A percentile compares a stretch with the other conserved stretches of the same genome.
phyloP scores from a whole-genome alignment of 495 filamentous ascomycete genomes.

The Extremus antarcticus region DNA sequence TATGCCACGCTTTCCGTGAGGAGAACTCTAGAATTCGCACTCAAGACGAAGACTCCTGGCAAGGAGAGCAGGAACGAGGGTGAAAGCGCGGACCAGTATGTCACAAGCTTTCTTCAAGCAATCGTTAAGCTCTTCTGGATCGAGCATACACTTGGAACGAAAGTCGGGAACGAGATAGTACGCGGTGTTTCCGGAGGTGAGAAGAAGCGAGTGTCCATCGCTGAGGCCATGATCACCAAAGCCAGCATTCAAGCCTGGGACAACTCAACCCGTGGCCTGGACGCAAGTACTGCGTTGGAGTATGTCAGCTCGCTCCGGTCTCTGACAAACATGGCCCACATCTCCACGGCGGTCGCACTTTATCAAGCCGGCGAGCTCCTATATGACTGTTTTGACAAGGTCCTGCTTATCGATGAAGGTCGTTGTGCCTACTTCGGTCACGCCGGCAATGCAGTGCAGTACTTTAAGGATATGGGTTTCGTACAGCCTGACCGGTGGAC shows the following conservation, averaged over 20 bases:
- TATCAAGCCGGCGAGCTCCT: conserved; percentile 64
- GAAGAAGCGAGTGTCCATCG: conserved; percentile 61
- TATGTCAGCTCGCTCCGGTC: conserved; percentile 53
- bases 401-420: conserved; percentile 57
- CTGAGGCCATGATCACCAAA: conserved; percentile 57
- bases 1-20: conserved; percentile 53
- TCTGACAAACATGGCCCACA: conserved; percentile 50
- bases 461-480: conserved; percentile 47
- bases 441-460: conserved; percentile 22
- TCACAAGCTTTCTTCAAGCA: conserved; percentile 54
- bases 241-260: conserved; percentile 59
- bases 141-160: conserved; percentile 55
- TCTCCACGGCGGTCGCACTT: conserved; percentile 52
- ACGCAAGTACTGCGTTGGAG: conserved; percentile 55
- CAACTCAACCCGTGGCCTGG: conserved; percentile 57
- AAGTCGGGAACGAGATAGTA: conserved; percentile 55
- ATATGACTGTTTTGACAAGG: conserved; percentile 62
- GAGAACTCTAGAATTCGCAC: conserved; percentile 63
- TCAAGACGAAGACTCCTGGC: conserved; percentile 37
- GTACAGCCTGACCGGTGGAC: conserved; percentile 51
- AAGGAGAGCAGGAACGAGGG: conserved; percentile 38
- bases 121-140: conserved; percentile 72
- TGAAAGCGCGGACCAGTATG: conserved; percentile 50
- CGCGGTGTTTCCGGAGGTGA: conserved; percentile 64
- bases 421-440: conserved; percentile 48